Base-by-base conservation (phyloP, 2,329 filamentous ascomycete species). In the Pseudogymnoascus sp. region DNA sequence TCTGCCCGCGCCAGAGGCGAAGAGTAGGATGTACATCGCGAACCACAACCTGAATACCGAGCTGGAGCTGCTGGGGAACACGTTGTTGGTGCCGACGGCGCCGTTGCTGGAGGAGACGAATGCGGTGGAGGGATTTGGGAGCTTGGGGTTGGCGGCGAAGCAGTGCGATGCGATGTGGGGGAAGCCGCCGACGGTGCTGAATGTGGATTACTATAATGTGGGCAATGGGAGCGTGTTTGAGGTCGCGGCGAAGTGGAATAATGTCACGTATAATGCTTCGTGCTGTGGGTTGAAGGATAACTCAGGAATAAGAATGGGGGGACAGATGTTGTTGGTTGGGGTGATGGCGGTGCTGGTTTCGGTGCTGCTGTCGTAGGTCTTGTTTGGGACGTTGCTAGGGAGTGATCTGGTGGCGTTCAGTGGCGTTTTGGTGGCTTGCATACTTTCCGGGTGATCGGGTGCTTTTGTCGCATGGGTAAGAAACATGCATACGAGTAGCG, bases 31-130 rank as follows among this genome's bases (percentile, higher is more conserved):
- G 73, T 95, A 92, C 71, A 79, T 96, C 69, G 82, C 88, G 68
- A 96, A 96, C 73, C 92, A 96, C 76, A 96, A 96, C 70, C 79
- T 96, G 61, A 96, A 96, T 71, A 80, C 86, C 61, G 80, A 91
- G 65, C 81, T 95, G 63, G 80, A 81, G 59, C 73, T 95, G 34
- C 82, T 85, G 2, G 83, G 82, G 28, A 70, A 80, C 13, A 75
- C 79, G 18, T 70, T 94, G 48, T 75, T 91, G 6, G 85, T 94
- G 10, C 90, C 90, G 0, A 88, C 89, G 61, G 83, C 84, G 0
- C 81, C 84, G 3, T 70, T 85, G 38, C 74, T 92, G 60, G 89
- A 89, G 66, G 74, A 80, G 62, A 92, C 89, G 15, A 95, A 95
- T 69, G 83, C 80, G 10, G 79, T 78, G 10, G 77, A 75, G 1